Percentiles rank a stretch among this genome's conserved stretches.
These are phyloP conservation scores for Berberis vulgaris DNA, from an alignment of 164 flowering plant genomes.

Conservation along the genomic window DNA sequence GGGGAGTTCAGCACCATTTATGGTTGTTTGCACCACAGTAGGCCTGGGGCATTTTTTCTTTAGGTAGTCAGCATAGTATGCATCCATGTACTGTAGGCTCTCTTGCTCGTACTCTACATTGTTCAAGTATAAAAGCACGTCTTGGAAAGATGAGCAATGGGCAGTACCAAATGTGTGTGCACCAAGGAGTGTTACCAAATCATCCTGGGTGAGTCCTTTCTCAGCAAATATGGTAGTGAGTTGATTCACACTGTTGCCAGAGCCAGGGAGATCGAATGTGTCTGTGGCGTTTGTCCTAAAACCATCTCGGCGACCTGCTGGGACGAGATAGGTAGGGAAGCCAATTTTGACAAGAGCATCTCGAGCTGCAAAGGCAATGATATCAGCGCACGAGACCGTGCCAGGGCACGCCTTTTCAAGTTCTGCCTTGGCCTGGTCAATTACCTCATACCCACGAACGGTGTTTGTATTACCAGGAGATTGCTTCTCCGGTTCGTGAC, in stretches of 20 bases:
- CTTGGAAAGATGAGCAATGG: conserved; percentile 11
- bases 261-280: conserved; percentile 12
- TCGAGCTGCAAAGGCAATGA: conserved; percentile 20
- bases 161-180: conserved; percentile 24
- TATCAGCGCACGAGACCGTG: conserved; percentile 31
- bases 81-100: conserved; percentile 11
- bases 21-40: neutral
- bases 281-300: conserved; percentile 7
- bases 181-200: conserved; percentile 20
- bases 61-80: neutral
- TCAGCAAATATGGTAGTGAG: neutral
- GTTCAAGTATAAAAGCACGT: conserved; percentile 7
- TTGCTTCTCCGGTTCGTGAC: conserved; percentile 13
- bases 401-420: conserved; percentile 22
- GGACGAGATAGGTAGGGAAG: conserved; percentile 4
- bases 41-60: conserved; percentile 6
- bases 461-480: conserved; percentile 13
- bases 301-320: conserved; percentile 23
- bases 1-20: no score
- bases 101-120: no score
- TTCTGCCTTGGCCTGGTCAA: conserved; percentile 17
- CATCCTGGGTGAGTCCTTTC: conserved; percentile 14
- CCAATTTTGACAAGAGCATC: conserved; percentile 17
- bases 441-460: conserved; percentile 16
- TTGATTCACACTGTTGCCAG: neutral